Base-by-base conservation (phyloP, 116 monocot genomes). In the Phalaenopsis hybrid region DNA sequence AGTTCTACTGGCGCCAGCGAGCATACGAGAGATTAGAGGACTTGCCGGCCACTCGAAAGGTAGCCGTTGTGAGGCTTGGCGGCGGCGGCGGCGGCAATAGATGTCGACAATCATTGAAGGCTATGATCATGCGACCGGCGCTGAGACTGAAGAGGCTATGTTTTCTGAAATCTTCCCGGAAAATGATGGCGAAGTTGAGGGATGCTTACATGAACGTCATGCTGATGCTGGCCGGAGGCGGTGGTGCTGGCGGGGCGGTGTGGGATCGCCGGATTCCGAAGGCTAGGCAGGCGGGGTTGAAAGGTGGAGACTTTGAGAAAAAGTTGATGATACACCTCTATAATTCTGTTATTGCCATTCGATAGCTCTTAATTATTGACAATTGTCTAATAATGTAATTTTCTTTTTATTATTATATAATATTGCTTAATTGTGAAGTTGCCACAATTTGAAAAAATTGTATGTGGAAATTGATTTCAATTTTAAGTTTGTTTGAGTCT, bases 1-100 rank as follows among this genome's bases (percentile, higher is more conserved):
- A 79, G 55, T 67, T 69, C 12, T 85, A 81, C 41, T 85, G 85
- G 85, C 76, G 84, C 59, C 80, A 52, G 48, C 63, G 84, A 80
- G 15, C 61, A 1, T 80, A 81, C 69, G 20, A 31, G 77, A 46
- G 37, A 37, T 23, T 77, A 45, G 51, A 77, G 13, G 75, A 75
- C 3, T 59, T 44, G 6, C 41, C 80, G 17, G 4, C 75, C 1
- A 44, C 28, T 44, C 41, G 28, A 13, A 84, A 65, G 51, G 69
- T 46, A 67, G n/a, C 41, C 11, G 76, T 55, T 7, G 77, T 68
- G 18, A 63, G 68, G 23, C 77, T 80, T n/a, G n/a, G n/a, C n/a
- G n/a, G n/a, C 41, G 85, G 85, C 44, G 76, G 31, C 12, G 58
- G 76, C 12, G 23, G 15, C 4, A 73, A 61, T 15, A 50, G 76